phyloP scores from a whole-genome alignment of 1,284 basidiomycete species.

The Malassezia psittaci region DNA sequence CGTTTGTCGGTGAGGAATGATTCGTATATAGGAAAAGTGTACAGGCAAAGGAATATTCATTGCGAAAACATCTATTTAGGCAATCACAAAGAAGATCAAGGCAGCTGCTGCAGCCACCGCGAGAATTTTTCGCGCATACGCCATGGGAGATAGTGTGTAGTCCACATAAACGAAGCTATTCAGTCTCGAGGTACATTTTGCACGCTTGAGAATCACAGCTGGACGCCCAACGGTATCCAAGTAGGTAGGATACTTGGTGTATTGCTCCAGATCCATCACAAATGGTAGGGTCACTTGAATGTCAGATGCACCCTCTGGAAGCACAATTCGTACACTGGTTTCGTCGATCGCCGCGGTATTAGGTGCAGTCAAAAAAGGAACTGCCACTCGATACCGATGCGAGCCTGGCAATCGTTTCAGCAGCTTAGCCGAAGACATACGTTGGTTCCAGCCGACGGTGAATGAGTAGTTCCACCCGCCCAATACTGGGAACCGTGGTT shows the following conservation, averaged over 20 bases:
- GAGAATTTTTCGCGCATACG: conserved; percentile 25
- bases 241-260: conserved; percentile 68
- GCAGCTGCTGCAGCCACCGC: conserved; percentile 14
- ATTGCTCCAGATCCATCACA: conserved; percentile 57
- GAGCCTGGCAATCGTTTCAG: conserved; percentile 51
- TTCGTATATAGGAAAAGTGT: not conserved
- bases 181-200: conserved; percentile 28
- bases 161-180: conserved; percentile 24
- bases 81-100: conserved; percentile 16
- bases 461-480: conserved; percentile 98
- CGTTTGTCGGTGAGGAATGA: conserved; percentile 15
- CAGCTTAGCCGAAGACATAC: conserved; percentile 13
- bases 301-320: conserved; percentile 88
- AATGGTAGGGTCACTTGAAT: conserved; percentile 64
- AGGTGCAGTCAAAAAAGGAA: conserved; percentile 77
- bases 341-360: conserved; percentile 70
- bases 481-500: conserved; percentile 80
- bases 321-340: conserved; percentile 66
- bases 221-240: conserved; percentile 88
- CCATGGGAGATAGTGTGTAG: conserved; percentile 22
- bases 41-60: not conserved
- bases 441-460: conserved; percentile 81
- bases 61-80: not conserved
- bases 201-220: conserved; percentile 63
- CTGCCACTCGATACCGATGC: conserved; percentile 57